Evolutionary conservation across 1,284 basidiomycete genomes (phyloP).

Genomic region (Ceratobasidium sp.): DNA sequence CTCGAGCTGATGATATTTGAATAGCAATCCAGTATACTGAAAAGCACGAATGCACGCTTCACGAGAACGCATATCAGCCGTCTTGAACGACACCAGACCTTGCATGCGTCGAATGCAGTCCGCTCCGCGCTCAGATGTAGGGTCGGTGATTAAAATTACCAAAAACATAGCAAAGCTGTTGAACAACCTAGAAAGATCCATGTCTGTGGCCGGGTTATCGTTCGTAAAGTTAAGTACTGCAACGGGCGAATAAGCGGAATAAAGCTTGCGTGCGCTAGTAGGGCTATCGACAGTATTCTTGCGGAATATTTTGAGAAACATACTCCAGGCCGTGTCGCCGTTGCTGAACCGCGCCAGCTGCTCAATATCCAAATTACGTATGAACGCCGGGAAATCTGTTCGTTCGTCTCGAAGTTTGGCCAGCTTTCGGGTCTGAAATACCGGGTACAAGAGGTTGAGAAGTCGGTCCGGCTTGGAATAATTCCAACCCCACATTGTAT

Average conservation of each 20-base stretch:
- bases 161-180: slow-evolving; percentile 88
- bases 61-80: slow-evolving; percentile 79
- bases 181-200: slow-evolving; percentile 84
- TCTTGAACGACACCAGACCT: slow-evolving; percentile 73
- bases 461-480: slow-evolving; percentile 72
- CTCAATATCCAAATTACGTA: slow-evolving; percentile 72
- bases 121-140: slow-evolving; percentile 57
- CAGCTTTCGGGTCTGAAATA: slow-evolving; percentile 87
- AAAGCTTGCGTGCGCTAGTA: slow-evolving; percentile 70
- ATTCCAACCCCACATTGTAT: slow-evolving; percentile 81
- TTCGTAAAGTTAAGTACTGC: slow-evolving; percentile 76
- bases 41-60: slow-evolving; percentile 82
- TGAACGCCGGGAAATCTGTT: slow-evolving; percentile 83
- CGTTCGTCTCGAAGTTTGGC: slow-evolving; percentile 82
- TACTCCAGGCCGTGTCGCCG: slow-evolving; percentile 80
- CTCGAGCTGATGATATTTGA: slow-evolving; percentile 71
- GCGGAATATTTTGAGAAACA: slow-evolving; percentile 85
- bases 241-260: slow-evolving; percentile 85
- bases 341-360: slow-evolving; percentile 68
- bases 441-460: slow-evolving; percentile 76
- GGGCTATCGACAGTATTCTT: slow-evolving; percentile 64
- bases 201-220: slow-evolving; percentile 65
- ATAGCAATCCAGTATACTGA: slow-evolving; percentile 80
- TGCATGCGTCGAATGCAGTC: slow-evolving; percentile 59
- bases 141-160: slow-evolving; percentile 82